Conservation (phyloP, 306 rosid species). For the Coriaria nepalensis region DNA sequence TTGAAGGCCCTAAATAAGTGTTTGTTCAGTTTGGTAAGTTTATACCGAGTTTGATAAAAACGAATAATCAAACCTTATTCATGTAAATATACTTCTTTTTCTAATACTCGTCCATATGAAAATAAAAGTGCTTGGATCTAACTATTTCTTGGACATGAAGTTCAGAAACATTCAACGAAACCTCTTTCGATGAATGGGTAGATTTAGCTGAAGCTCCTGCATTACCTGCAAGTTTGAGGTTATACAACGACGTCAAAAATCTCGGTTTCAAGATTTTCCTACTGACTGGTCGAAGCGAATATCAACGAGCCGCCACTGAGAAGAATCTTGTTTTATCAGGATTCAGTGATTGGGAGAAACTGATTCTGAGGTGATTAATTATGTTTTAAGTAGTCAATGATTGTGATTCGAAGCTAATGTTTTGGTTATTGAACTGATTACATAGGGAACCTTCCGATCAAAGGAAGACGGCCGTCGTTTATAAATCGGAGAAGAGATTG, state of each 20-base stretch:
- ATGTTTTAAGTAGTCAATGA: background rate
- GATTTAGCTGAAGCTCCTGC: constrained; percentile 55
- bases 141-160: constrained; percentile 23
- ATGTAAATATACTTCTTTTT: too few relatives aligned
- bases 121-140: too few relatives aligned
- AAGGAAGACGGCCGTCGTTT: constrained; percentile 43
- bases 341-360: constrained; percentile 53
- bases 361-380: constrained; percentile 48
- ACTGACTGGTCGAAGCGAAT: constrained; percentile 61
- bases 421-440: too few relatives aligned
- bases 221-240: constrained; percentile 41
- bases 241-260: constrained; percentile 31
- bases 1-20: too few relatives aligned
- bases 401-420: background rate
- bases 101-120: too few relatives aligned
- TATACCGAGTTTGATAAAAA: too few relatives aligned
- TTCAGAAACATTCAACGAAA: constrained; percentile 35
- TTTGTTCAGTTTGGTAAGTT: too few relatives aligned
- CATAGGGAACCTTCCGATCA: constrained; percentile 54
- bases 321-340: constrained; percentile 49
- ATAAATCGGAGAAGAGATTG: constrained; percentile 74
- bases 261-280: constrained; percentile 58
- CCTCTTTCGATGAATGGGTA: constrained; percentile 58
- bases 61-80: too few relatives aligned
- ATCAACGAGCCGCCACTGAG: constrained; percentile 47